phyloP scores from a whole-genome alignment of 352 stramenopile species.

The Phytophthora meadii region DNA sequence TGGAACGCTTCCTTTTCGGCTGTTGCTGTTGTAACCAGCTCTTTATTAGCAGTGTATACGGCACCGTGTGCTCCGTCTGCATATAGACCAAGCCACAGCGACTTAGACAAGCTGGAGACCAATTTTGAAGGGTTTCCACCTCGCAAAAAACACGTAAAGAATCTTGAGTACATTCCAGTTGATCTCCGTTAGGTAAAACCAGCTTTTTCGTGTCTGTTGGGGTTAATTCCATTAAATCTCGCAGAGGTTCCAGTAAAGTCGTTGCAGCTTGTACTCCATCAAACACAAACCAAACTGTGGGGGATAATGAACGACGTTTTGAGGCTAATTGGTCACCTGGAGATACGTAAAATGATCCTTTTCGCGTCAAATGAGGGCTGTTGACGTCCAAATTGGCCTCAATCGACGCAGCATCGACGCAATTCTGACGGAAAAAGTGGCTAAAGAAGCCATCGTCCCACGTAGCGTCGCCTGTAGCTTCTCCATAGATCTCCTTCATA shows the following conservation, averaged over 20 bases:
- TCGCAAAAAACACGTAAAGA: constrained; percentile 65
- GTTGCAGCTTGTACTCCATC: constrained; percentile 45
- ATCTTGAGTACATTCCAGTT: constrained; percentile 46
- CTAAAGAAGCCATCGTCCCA: constrained; percentile 70
- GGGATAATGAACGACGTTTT: constrained; percentile 21
- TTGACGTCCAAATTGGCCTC: constrained; percentile 11
- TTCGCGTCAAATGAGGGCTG: constrained; percentile 10
- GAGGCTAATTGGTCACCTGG: constrained; percentile 3
- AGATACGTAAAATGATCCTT: constrained; percentile 5
- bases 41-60: constrained; percentile 77
- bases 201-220: constrained; percentile 30
- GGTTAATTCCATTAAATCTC: constrained; percentile 27
- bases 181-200: constrained; percentile 65
- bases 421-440: constrained; percentile 66
- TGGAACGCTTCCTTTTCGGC: constrained; percentile 16
- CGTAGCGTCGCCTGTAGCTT: constrained; percentile 46
- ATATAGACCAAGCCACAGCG: constrained; percentile 71
- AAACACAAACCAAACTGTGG: constrained; percentile 69
- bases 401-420: constrained; percentile 25
- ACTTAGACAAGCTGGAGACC: constrained; percentile 57
- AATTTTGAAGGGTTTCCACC: constrained; percentile 54
- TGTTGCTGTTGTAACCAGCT: constrained; percentile 52
- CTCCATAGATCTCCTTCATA: constrained; percentile 59
- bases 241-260: constrained; percentile 53
- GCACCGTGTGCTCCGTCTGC: constrained; percentile 49